These are phyloP conservation scores for Gossypium arboreum DNA, from an alignment of 345 rosid genomes.

Conservation along the genomic window DNA sequence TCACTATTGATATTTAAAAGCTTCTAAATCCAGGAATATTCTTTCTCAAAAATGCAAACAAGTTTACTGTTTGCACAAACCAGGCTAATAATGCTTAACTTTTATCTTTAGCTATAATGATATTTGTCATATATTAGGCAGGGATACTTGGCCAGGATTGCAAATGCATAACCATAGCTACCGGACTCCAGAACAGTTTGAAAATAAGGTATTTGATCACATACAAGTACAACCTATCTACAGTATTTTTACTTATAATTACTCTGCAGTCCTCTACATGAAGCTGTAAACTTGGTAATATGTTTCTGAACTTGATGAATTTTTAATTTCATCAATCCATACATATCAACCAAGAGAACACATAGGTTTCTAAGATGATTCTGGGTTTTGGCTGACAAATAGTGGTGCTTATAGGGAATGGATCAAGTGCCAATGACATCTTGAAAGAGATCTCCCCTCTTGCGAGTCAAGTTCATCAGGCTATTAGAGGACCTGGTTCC, in stretches of 20 bases:
- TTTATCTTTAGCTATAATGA: too few species aligned
- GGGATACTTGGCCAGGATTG: slow-evolving; percentile 9
- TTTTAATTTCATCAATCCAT: not conserved
- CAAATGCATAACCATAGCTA: slow-evolving; percentile 16
- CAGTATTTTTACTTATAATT: not conserved
- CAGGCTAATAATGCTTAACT: too few species aligned
- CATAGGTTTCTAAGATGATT: too few species aligned
- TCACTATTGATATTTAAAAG: not conserved
- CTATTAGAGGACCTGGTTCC: not conserved
- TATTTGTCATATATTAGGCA: slow-evolving; percentile 1
- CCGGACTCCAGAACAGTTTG: slow-evolving; percentile 15
- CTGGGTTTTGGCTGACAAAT: not conserved
- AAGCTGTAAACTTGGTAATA: not conserved
- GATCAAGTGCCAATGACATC: slow-evolving; percentile 8
- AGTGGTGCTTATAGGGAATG: slow-evolving; percentile 8
- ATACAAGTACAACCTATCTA: too few species aligned
- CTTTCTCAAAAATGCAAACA: not conserved
- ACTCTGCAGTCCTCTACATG: not conserved
- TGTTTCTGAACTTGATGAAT: too few species aligned
- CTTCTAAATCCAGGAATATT: not conserved
- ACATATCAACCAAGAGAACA: not conserved
- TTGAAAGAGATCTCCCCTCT: slow-evolving; percentile 4
- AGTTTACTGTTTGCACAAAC: too few species aligned
- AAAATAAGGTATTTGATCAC: not conserved
- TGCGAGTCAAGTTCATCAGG: slow-evolving; percentile 16